Conservation (phyloP, 148 eudicot genomes). For the Spergularia marina region DNA sequence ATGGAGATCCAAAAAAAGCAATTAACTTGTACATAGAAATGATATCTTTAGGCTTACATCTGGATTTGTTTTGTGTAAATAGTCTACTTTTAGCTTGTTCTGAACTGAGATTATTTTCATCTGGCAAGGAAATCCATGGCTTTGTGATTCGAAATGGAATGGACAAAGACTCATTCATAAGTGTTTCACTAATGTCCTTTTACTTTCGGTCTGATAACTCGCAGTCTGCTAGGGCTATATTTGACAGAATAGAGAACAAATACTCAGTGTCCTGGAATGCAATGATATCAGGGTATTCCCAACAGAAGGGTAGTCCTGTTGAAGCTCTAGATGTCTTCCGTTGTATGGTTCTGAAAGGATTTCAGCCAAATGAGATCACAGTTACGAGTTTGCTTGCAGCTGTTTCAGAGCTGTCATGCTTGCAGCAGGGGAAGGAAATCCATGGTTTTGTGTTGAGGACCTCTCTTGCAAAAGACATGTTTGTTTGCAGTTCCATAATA, state of each 20-base stretch:
- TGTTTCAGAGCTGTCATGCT: conserved; percentile 55
- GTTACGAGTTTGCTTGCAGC: conserved; percentile 48
- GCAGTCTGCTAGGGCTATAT: conserved; percentile 36
- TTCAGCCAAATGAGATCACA: conserved; percentile 40
- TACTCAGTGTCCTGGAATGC: conserved; percentile 58
- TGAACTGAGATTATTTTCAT: conserved; percentile 29
- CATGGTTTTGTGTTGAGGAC: conserved; percentile 60
- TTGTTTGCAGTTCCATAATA: conserved; percentile 44
- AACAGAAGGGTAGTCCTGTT: conserved; percentile 38
- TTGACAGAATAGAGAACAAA: conserved; percentile 38
- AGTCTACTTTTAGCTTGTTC: conserved; percentile 53
- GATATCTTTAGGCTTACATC: conserved; percentile 36
- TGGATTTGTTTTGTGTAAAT: conserved; percentile 47
- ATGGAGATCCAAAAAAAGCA: conserved; percentile 50
- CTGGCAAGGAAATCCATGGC: conserved; percentile 56
- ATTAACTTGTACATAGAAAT: conserved; percentile 41
- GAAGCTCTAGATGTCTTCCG: conserved; percentile 42
- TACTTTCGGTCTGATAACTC: conserved; percentile 44
- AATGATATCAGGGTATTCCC: conserved; percentile 60
- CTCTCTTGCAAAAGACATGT: conserved; percentile 32
- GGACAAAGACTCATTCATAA: conserved; percentile 40
- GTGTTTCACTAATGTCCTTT: conserved; percentile 51
- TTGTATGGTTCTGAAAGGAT: conserved; percentile 35
- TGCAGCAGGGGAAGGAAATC: conserved; percentile 49
- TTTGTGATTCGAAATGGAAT: conserved; percentile 53